phyloP scores from a whole-genome alignment of 2,329 filamentous ascomycete species.

The Phaeomoniella chlamydospora region DNA sequence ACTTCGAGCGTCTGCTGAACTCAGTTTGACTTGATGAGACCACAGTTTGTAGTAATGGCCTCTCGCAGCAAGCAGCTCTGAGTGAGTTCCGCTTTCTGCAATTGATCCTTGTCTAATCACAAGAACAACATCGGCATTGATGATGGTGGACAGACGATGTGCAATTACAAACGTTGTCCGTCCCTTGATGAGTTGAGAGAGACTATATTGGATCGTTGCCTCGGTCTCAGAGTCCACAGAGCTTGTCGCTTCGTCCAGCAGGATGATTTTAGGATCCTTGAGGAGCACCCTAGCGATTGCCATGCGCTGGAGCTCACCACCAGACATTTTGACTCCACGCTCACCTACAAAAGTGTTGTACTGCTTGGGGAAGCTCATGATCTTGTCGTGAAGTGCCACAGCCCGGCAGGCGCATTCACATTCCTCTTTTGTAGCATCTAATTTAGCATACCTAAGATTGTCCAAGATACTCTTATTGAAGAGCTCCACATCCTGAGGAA shows the following conservation, averaged over 20 bases:
- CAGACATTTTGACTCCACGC: slow-evolving; percentile 32
- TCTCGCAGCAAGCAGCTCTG: slow-evolving; percentile 39
- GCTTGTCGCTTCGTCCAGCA: slow-evolving; percentile 39
- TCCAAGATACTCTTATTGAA: slow-evolving; percentile 52
- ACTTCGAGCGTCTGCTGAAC: neutral
- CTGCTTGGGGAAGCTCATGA: slow-evolving; percentile 40
- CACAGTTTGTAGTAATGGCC: slow-evolving; percentile 52
- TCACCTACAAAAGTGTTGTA: slow-evolving; percentile 35
- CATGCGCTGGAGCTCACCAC: slow-evolving; percentile 36
- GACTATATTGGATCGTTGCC: slow-evolving; percentile 27
- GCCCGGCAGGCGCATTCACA: slow-evolving; percentile 45
- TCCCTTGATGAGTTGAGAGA: slow-evolving; percentile 29
- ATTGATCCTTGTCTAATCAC: slow-evolving; percentile 50
- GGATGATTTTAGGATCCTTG: slow-evolving; percentile 25
- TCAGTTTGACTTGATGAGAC: slow-evolving; percentile 38
- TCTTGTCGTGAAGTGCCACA: slow-evolving; percentile 51
- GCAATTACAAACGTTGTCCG: slow-evolving; percentile 40
- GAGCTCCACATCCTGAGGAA: slow-evolving; percentile 49
- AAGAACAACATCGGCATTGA: slow-evolving; percentile 48
- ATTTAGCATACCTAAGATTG: slow-evolving; percentile 49
- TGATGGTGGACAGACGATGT: slow-evolving; percentile 24
- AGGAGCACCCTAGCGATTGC: slow-evolving; percentile 32
- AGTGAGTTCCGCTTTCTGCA: slow-evolving; percentile 49
- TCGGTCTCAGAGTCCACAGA: slow-evolving; percentile 32
- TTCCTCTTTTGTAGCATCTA: slow-evolving; percentile 46